Evolutionary conservation across 2,329 filamentous ascomycete species (phyloP).

Genomic region (Neoarthrinium moseri): DNA sequence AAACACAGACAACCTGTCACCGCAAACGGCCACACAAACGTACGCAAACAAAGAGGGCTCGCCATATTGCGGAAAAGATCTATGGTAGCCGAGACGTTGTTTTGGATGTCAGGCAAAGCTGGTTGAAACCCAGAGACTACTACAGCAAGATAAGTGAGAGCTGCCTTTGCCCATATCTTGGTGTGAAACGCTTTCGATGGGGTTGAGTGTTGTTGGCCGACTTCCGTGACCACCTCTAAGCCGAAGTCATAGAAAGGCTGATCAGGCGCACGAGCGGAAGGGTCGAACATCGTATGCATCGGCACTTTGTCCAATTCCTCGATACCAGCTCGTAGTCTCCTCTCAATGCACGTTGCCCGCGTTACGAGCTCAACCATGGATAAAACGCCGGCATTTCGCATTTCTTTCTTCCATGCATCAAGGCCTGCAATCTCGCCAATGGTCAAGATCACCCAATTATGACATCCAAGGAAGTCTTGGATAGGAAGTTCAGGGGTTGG

Average conservation of each 20-base stretch:
- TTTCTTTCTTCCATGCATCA: constrained; percentile 53
- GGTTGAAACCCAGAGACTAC: constrained; percentile 22
- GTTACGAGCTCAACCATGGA: constrained; percentile 31
- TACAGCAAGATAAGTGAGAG: constrained; percentile 22
- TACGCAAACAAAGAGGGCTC: constrained; percentile 20
- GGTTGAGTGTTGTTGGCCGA: constrained; percentile 8
- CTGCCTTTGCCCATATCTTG: constrained; percentile 25
- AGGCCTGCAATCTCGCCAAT: constrained; percentile 54
- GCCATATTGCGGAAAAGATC: constrained; percentile 17
- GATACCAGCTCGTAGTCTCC: constrained; percentile 13
- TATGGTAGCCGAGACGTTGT: constrained; percentile 18
- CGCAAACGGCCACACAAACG: constrained; percentile 25
- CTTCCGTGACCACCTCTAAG: constrained; percentile 12
- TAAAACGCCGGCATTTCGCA: constrained; percentile 39
- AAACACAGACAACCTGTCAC: constrained; percentile 24
- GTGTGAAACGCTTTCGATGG: constrained; percentile 18
- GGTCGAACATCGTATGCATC: constrained; percentile 11
- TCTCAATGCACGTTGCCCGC: constrained; percentile 15
- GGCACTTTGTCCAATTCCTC: constrained; percentile 7
- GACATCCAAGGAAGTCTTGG: constrained; percentile 51
- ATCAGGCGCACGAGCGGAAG: constrained; percentile 13
- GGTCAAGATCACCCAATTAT: constrained; percentile 56
- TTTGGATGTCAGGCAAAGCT: constrained; percentile 16
- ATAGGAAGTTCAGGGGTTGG: constrained; percentile 38
- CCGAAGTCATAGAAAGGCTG: constrained; percentile 16